Percentiles rank a stretch among this genome's conserved stretches.
Evolutionary conservation across 2,329 filamentous ascomycete species (phyloP).

Genomic region (Arthrobotrys sphaeroides): DNA sequence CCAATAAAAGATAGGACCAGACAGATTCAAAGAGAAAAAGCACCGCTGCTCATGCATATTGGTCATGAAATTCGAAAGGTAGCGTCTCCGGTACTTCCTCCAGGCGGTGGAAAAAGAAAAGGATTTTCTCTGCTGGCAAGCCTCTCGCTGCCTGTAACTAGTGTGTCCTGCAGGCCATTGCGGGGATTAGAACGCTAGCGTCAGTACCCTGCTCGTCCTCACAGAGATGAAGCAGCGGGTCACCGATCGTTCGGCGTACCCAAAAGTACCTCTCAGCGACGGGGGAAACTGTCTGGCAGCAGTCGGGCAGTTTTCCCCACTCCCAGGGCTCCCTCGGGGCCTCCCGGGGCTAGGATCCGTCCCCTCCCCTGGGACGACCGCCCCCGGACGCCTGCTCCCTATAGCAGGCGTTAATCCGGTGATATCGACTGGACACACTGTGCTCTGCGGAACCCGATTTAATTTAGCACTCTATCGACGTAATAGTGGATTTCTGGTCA

Average conservation of each 20-base stretch:
- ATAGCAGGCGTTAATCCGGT: slow-evolving; percentile 22
- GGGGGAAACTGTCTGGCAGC: slow-evolving; percentile 3
- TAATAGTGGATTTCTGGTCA: slow-evolving; percentile 41
- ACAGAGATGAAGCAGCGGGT: slow-evolving; percentile 13
- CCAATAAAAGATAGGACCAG: slow-evolving; percentile 8
- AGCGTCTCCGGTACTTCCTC: slow-evolving; percentile 15
- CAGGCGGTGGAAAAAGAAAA: slow-evolving; percentile 1
- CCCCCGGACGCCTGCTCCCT: slow-evolving; percentile 13
- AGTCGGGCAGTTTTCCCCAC: slow-evolving; percentile 3
- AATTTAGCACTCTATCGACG: slow-evolving; percentile 26
- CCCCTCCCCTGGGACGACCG: not conserved
- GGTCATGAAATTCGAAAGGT: slow-evolving; percentile 24
- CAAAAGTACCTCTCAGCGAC: slow-evolving; percentile 43
- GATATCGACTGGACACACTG: slow-evolving; percentile 3
- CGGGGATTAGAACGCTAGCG: slow-evolving; percentile 40
- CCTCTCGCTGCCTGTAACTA: slow-evolving; percentile 40
- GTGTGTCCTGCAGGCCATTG: slow-evolving; percentile 32
- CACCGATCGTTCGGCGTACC: slow-evolving; percentile 36
- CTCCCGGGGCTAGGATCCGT: not conserved
- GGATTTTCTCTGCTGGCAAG: slow-evolving; percentile 12
- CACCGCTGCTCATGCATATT: slow-evolving; percentile 20
- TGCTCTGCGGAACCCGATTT: slow-evolving; percentile 12
- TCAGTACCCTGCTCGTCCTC: slow-evolving; percentile 33
- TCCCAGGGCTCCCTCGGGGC: not conserved
- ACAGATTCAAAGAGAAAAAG: slow-evolving; percentile 21